A percentile compares a stretch with the other conserved stretches of the same genome.
Conservation (phyloP, 768 basidiomycete genomes). For the Agrocybe chaxingu region DNA sequence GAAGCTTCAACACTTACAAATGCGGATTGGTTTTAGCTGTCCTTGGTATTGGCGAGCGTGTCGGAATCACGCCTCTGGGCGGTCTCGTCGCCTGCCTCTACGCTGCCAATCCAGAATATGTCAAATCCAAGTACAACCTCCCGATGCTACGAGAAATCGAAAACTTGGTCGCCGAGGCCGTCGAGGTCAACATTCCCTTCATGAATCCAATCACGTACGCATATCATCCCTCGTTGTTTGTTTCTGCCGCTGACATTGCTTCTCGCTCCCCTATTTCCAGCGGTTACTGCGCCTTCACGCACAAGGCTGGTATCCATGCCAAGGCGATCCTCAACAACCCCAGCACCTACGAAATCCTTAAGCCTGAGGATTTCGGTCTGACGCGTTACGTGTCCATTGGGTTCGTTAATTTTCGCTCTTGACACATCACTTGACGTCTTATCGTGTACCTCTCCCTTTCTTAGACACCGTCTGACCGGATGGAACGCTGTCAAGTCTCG, state of each 20-base stretch:
- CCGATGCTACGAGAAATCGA: constrained; percentile 97
- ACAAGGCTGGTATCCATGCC: constrained; percentile 99
- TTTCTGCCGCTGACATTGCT: constrained; percentile 5
- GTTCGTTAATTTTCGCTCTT: constrained; percentile 26
- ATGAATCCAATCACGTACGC: constrained; percentile 90
- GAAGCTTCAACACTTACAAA: neutral
- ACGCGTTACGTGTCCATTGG: constrained; percentile 98
- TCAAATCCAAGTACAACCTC: constrained; percentile 99
- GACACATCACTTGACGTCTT: neutral
- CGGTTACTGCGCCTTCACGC: constrained; percentile 99
- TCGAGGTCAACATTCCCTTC: constrained; percentile 97
- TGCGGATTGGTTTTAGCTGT: constrained; percentile 51
- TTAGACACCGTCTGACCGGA: constrained; percentile 88
- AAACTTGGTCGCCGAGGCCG: constrained; percentile 97
- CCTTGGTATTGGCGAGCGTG: constrained; percentile 97
- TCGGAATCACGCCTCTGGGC: constrained; percentile 97
- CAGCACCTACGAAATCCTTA: constrained; percentile 97
- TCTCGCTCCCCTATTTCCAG: constrained; percentile 35
- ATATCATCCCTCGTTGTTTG: constrained; percentile 1
- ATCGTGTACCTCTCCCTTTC: neutral
- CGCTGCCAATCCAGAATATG: constrained; percentile 96
- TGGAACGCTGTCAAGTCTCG: constrained; percentile 99
- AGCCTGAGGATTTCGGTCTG: constrained; percentile 98
- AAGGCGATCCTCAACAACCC: constrained; percentile 99
- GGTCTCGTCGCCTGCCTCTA: constrained; percentile 96